Evolutionary conservation across 306 rosid species (phyloP), one percentile per base, ranked within the genome.

Genomic region (Cucurbita moschata): DNA sequence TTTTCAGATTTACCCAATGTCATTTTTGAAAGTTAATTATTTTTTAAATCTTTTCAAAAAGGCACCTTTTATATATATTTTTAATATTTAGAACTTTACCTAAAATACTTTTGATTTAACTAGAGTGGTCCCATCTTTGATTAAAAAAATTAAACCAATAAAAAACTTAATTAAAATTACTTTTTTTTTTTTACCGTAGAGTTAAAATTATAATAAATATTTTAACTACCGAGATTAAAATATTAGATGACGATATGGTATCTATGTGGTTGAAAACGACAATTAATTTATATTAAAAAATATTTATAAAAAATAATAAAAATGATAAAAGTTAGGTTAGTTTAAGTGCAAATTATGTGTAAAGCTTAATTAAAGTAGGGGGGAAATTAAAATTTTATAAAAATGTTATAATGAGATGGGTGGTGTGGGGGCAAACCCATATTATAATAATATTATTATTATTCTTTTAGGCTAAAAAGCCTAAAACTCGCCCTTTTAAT

Each of bases 301-400:
- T 26, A 26, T 26, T 26, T 26, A 1, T 26, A 26, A 26, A 40
- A 8, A 19, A 4, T 55, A 62, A 62, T 47, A 38, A 62, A 62
- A 30, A 30, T 58, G 46, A 61, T 62, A 16, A 63, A 63, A 63
- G 69, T 63, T 39, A 38, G 49, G 14, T 63, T 63, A 63, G 26
- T 63, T 8, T 63, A 63, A 63, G 49, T 7, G 69, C 69, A 66
- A 18, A 66, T 66, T 66, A 66, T 18, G 72, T 66, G 72, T 66
- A 66, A 66, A 66, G 72, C 72, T 66, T 63, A 66, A 66, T 6
- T 66, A 63, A 66, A 66, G 72, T 66, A 43, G n/a, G 39, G 3
- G 3, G 42, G 18, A 42, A 11, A 0, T 14, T 63, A 0, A 43
- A 66, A 19, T 42, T 66, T 63, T 63, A 63, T 66, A 11, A 7